phyloP scores from a whole-genome alignment of 805 yeast genomes.

The Hanseniaspora singularis region DNA sequence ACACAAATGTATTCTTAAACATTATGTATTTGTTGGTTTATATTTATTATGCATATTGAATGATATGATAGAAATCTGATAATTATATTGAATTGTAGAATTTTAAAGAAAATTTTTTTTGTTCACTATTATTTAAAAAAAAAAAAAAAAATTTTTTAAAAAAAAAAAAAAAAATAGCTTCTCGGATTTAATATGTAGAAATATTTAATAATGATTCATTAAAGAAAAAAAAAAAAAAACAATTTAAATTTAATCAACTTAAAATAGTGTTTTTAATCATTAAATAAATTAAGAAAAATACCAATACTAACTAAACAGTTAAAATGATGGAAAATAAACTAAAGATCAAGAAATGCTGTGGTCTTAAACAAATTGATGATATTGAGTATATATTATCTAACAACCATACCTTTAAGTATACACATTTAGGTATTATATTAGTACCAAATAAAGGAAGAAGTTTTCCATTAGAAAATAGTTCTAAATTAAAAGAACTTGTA shows the following conservation, averaged over 20 bases:
- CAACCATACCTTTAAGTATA: not conserved
- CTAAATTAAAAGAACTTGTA: slow-evolving; percentile 33
- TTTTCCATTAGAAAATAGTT: slow-evolving; percentile 38
- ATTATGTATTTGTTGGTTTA: not conserved
- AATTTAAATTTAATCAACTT: too few relatives aligned
- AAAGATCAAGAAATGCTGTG: slow-evolving; percentile 12
- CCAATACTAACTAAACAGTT: not conserved
- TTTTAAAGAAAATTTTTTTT: too few relatives aligned
- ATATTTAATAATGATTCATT: too few relatives aligned
- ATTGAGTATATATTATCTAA: slow-evolving; percentile 2
- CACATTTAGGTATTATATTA: slow-evolving; percentile 60
- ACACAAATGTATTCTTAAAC: not conserved
- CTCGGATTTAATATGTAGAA: too few relatives aligned
- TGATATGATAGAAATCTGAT: too few relatives aligned
- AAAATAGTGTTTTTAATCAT: too few relatives aligned
- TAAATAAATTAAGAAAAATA: not conserved
- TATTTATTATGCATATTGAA: too few relatives aligned
- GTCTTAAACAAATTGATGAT: slow-evolving; percentile 6
- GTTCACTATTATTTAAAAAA: too few relatives aligned
- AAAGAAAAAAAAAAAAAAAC: too few relatives aligned
- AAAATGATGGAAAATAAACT: not conserved
- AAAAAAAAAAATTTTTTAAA: too few relatives aligned
- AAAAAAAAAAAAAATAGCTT: too few relatives aligned
- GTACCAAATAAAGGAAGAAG: slow-evolving; percentile 78
- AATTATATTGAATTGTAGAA: too few relatives aligned